Evolutionary conservation across 1,139 yeast genomes (phyloP), one percentile per base, ranked within the genome.

Genomic region (Schizosaccharomyces versatilis): DNA sequence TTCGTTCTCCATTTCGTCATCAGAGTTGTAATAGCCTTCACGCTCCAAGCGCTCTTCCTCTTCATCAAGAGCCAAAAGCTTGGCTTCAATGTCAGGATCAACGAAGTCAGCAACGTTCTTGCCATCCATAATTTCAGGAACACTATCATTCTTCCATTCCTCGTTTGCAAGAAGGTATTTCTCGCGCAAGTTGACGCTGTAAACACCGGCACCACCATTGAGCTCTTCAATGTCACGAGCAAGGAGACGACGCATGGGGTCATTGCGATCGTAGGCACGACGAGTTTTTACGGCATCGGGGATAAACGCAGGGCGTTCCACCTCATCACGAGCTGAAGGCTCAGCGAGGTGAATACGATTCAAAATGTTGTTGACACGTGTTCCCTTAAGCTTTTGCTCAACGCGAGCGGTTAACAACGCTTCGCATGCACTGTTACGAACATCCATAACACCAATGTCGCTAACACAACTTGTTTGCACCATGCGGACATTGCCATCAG

Each of bases 201-300:
- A 90, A 44, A 90, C 98, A 75, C 98, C 98, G 38, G 98, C 96
- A 67, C 98, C 98, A 66, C 98, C 98, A 64, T 90, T 85, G 68
- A 84, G 95, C 52, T 76, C 81, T 71, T 90, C 98, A 60, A 86
- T 73, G 65, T 90, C 98, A 65, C 84, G 78, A 49, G 94, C 86
- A 65, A 90, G 75, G 61, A 66, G 74, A 65, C 90, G 79, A 70
- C 95, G 79, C 64, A 81, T 74, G 62, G 95, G 94, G 70, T 85
- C 95, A 63, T 75, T 76, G 49, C 75, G 69, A 67, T 84, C 93
- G 65, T 82, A 85, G 67, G 81, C 83, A 65, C 71, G 75, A 63
- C 78, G 65, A 19, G 62, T 60, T 63, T 76, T 73, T 60, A 74
- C 80, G n/a, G 60, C 61, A 47, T 83, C 94, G 52, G 98, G 97